These are phyloP conservation scores for Chaetomium cochliodes DNA, from an alignment of 495 filamentous ascomycete genomes.

Conservation along the genomic window DNA sequence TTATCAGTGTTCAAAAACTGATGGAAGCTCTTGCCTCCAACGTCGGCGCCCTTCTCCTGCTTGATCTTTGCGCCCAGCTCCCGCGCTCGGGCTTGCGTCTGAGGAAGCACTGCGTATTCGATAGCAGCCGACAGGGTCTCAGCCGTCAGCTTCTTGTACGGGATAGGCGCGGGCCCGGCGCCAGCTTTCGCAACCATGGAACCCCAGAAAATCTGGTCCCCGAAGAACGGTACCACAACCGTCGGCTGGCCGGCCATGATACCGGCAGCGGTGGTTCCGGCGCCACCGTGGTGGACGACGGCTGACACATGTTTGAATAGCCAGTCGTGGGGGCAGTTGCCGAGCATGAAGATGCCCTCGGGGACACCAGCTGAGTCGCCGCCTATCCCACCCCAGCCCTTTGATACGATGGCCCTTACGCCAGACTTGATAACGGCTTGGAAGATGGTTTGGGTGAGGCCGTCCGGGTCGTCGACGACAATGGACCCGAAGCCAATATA, in stretches of 20 bases:
- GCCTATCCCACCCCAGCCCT: conserved; percentile 77
- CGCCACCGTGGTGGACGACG: conserved; percentile 81
- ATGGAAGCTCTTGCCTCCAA: conserved; percentile 69
- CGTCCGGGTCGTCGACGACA: conserved; percentile 70
- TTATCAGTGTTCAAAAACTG: conserved; percentile 59
- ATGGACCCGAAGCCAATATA: conserved; percentile 86
- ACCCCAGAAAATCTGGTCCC: conserved; percentile 84
- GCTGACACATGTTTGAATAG: conserved; percentile 71
- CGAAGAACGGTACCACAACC: conserved; percentile 79
- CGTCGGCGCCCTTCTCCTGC: conserved; percentile 61
- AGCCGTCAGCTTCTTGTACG: conserved; percentile 63
- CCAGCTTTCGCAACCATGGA: conserved; percentile 68
- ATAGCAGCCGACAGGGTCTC: conserved; percentile 64
- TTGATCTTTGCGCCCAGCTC: conserved; percentile 61
- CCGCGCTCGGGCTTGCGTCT: conserved; percentile 55
- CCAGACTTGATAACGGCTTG: conserved; percentile 64
- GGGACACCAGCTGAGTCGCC: conserved; percentile 59
- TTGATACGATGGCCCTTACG: conserved; percentile 72
- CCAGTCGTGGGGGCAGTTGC: conserved; percentile 81
- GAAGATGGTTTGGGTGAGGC: conserved; percentile 65
- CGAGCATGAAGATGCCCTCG: conserved; percentile 72
- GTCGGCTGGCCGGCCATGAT: conserved; percentile 68
- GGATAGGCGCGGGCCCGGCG: conserved; percentile 70
- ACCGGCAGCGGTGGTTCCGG: conserved; percentile 76
- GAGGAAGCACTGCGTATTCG: conserved; percentile 54